Base-by-base conservation (phyloP, 2,329 filamentous ascomycete species). In the Colletotrichum paranaense region DNA sequence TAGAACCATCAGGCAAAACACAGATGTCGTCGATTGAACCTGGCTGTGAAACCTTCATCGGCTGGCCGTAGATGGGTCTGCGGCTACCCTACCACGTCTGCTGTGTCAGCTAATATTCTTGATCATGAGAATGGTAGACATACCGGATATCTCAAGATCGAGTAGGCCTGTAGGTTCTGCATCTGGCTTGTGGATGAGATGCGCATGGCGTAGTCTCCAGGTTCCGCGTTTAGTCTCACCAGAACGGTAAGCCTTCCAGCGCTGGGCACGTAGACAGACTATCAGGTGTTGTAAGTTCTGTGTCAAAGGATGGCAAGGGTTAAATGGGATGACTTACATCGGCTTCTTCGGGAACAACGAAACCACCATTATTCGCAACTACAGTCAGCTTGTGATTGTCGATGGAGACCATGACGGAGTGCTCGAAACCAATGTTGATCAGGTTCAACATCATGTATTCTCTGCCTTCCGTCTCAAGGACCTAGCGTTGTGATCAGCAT, bases 131-230 rank as follows among this genome's bases (percentile, higher is more conserved):
- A 11, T 1, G 19, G 28, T 5, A 11, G 4, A 1, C 71, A 22
- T 73, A 73, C 71, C 6, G 71, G 67, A 8, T 71, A 73, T 42
- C 71, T 49, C 16, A 78, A 68, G 22, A 78, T 71, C 2, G 75
- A 65, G 55, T 76, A 78, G 12, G 74, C 74, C 8, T 78, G 77
- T 1, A 78, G 63, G 53, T 77, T 78, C 58, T 78, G 77, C n/a
- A 77, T 53, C 7, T 67, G 64, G 42, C 77, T 78, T 1, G 76
- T 78, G 0, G 77, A 78, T 3, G 76, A 74, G 4, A 77, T 56
- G 19, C 77, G 72, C 22, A 78, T 68, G 3, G 75, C 76, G 28
- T 78, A 77, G 62, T 78, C 77, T n/a, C 49, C 73, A 0, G 74
- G 69, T n/a, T 62, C 55, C 5, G 71, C 71, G 12, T 77, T 65